Evolutionary conservation across 192 early-diverging fungal species (phyloP).

Genomic region (Phycomyces nitens): DNA sequence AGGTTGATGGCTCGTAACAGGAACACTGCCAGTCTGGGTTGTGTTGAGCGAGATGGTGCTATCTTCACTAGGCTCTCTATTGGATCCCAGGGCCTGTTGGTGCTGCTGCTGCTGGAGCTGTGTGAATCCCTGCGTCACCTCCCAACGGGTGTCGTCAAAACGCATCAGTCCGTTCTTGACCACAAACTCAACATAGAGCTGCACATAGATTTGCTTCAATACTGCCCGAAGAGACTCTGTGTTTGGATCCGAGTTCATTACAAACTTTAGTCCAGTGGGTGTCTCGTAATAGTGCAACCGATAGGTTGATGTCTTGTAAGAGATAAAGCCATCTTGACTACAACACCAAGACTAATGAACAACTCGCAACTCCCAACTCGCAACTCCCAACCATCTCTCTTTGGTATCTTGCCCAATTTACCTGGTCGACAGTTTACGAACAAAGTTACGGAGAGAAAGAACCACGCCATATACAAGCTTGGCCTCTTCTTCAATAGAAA

Average conservation of each 20-base stretch:
- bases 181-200: constrained; percentile 92
- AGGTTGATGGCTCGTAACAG: background rate
- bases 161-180: constrained; percentile 81
- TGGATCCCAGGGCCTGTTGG: background rate
- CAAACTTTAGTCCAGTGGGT: constrained; percentile 81
- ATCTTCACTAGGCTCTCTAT: background rate
- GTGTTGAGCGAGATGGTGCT: constrained; percentile 1
- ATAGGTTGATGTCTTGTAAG: constrained; percentile 80
- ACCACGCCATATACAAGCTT: constrained; percentile 98
- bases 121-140: constrained; percentile 29
- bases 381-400: too few species aligned
- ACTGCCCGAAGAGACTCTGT: constrained; percentile 64
- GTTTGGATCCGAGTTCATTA: constrained; percentile 77
- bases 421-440: constrained; percentile 72
- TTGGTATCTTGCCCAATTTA: too few species aligned
- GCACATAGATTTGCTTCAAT: constrained; percentile 76
- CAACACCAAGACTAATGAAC: too few species aligned
- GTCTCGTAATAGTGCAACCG: constrained; percentile 92
- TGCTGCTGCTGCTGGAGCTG: constrained; percentile 4
- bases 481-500: constrained; percentile 76
- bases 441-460: constrained; percentile 83
- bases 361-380: too few species aligned
- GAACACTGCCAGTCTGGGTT: background rate
- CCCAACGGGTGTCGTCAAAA: constrained; percentile 49
- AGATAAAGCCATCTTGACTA: constrained; percentile 64